Base-by-base conservation (phyloP, 331 rosid genomes). In the Pyracantha coccinea region DNA sequence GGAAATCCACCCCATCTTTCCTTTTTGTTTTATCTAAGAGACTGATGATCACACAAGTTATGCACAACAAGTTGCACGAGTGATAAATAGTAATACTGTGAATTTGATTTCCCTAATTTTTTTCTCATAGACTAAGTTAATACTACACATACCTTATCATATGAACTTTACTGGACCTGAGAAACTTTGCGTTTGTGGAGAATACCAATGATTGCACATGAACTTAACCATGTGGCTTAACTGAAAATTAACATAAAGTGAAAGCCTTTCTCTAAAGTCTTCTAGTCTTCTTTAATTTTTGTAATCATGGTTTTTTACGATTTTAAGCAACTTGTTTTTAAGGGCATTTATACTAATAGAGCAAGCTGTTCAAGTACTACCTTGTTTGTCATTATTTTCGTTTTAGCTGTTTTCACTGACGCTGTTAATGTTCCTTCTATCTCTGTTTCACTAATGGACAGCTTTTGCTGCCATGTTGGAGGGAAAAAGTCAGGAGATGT, bases 381-480 rank as follows among this genome's bases (percentile, higher is more conserved):
- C 72, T 38, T 2, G 12, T 29, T 44, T 28, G 14, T 12, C 7
- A 16, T 71, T 12, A 38, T 6, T 66, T 25, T 50, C 12, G 32
- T 59, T 44, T 55, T 13, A 24, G 38, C 20, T 3, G 6, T 27
- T 45, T 52, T 38, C 50, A 44, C 50, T 44, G 17, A 44, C 1
- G 6, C 0, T 52, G 20, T 41, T 65, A 32, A 60, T 12, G n/a
- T 8, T 17, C 2, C 17, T 14, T 21, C 4, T 23, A 35, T 21
- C 19, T 29, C 61, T 71, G 9, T 55, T 68, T 69, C 52, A 57
- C 57, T 3, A 6, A 29, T 71, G 75, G 47, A 81, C 86, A 85
- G 88, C 58, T 73, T 85, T 85, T 73, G 63, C 60, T 81, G 75
- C 82, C 20, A 72, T 75, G 79, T 71, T 85, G 80, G 88, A 79